Percentiles rank a stretch among this genome's conserved stretches.
Evolutionary conservation across 2,329 filamentous ascomycete genomes (phyloP).

Genomic region (Fusarium palustre): DNA sequence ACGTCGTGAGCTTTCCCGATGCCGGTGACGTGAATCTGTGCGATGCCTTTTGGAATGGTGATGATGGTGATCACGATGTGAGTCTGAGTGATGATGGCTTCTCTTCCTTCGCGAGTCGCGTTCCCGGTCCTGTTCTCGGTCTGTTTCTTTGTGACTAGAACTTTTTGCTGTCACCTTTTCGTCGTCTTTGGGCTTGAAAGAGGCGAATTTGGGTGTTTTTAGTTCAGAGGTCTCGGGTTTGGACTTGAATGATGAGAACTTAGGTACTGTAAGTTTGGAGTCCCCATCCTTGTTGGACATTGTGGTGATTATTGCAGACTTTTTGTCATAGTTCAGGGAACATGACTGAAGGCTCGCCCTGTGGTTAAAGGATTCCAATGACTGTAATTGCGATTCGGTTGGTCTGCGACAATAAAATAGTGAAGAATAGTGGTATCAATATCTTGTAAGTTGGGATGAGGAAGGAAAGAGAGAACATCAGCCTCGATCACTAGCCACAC

Average conservation of each 20-base stretch:
- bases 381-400: not conserved
- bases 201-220: slow-evolving; percentile 74
- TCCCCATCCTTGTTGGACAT: slow-evolving; percentile 48
- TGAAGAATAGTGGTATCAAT: not conserved
- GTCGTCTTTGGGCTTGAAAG: slow-evolving; percentile 67
- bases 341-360: not conserved
- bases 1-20: slow-evolving; percentile 16
- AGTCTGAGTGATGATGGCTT: slow-evolving; percentile 34
- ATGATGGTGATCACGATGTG: slow-evolving; percentile 31
- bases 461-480: not conserved
- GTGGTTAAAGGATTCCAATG: not conserved
- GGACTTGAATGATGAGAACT: slow-evolving; percentile 77
- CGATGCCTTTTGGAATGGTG: slow-evolving; percentile 36
- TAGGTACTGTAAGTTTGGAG: slow-evolving; percentile 63
- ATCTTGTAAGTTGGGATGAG: slow-evolving; percentile 21
- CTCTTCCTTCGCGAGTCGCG: slow-evolving; percentile 40
- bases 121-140: slow-evolving; percentile 37
- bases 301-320: slow-evolving; percentile 18
- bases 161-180: slow-evolving; percentile 51
- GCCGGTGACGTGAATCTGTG: slow-evolving; percentile 27
- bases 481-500: slow-evolving; percentile 27
- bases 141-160: slow-evolving; percentile 28
- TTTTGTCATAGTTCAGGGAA: slow-evolving; percentile 24
- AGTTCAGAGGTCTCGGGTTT: slow-evolving; percentile 31
- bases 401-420: not conserved